phyloP scores from a whole-genome alignment of 345 rosid species.

The Eucalyptus sp. region DNA sequence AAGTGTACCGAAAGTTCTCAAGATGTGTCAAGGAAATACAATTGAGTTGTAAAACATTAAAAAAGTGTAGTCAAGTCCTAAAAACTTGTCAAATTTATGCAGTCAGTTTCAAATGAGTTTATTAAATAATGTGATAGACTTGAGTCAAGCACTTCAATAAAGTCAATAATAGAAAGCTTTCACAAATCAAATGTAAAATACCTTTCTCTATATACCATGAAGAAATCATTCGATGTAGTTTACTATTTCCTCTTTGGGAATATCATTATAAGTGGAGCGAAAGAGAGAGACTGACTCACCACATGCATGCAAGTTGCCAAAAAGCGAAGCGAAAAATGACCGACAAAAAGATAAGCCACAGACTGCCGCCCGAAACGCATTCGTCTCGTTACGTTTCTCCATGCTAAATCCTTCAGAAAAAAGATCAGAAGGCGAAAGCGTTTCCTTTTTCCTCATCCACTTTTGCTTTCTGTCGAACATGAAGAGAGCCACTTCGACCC shows the following conservation, averaged over 20 bases:
- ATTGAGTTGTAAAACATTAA: too few species aligned
- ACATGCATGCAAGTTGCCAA: background rate
- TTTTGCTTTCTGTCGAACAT: background rate
- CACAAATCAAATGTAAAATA: background rate
- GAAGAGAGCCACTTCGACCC: background rate
- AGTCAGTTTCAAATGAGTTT: accelerated
- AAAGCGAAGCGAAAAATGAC: background rate
- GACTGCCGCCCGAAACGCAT: background rate
- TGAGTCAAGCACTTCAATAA: background rate
- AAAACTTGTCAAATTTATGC: too few species aligned
- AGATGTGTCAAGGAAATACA: too few species aligned
- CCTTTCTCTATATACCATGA: background rate
- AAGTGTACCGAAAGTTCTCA: accelerated
- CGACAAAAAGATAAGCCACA: background rate
- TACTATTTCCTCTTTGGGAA: background rate
- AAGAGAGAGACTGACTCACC: background rate
- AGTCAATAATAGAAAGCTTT: background rate
- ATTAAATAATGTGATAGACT: background rate
- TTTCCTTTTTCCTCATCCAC: background rate
- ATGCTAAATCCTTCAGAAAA: background rate
- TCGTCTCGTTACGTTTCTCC: background rate
- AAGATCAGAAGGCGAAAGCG: background rate
- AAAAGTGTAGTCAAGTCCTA: accelerated
- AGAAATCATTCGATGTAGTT: background rate
- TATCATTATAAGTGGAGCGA: background rate